Conservation (phyloP, 2,329 filamentous ascomycete species). For the Trichothecium roseum region DNA sequence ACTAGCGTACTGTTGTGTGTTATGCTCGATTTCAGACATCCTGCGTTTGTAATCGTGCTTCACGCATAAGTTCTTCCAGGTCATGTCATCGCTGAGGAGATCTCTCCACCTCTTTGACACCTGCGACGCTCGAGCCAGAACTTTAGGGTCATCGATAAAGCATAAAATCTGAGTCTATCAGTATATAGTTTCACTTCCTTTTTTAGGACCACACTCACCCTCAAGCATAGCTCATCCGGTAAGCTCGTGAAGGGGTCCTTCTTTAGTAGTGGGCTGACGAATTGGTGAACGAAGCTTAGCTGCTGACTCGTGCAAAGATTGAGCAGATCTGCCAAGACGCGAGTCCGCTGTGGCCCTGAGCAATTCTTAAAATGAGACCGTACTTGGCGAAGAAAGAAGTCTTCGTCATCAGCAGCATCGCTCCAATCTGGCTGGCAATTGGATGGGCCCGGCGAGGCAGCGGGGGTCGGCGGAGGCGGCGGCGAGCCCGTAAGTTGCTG, state of each 20-base stretch:
- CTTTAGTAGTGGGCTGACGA: constrained; percentile 87
- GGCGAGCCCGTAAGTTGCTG: constrained; percentile 49
- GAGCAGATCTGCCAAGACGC: constrained; percentile 76
- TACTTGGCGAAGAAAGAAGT: constrained; percentile 70
- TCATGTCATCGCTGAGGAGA: constrained; percentile 89
- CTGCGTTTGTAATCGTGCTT: constrained; percentile 78
- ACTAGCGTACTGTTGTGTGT: constrained; percentile 16
- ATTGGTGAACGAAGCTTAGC: constrained; percentile 90
- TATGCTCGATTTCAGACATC: constrained; percentile 38
- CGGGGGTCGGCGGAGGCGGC: constrained; percentile 54
- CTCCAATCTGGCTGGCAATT: constrained; percentile 62
- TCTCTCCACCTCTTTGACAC: constrained; percentile 95
- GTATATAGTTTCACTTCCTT: too few relatives aligned
- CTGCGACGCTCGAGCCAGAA: constrained; percentile 83
- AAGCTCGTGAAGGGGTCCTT: constrained; percentile 92
- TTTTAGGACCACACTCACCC: constrained; percentile 59
- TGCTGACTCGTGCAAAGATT: constrained; percentile 93
- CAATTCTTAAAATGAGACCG: constrained; percentile 71
- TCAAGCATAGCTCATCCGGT: constrained; percentile 84
- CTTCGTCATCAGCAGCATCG: constrained; percentile 68
- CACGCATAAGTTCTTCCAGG: constrained; percentile 94
- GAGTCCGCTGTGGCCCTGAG: constrained; percentile 64
- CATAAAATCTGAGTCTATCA: constrained; percentile 61
- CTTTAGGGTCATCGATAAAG: constrained; percentile 94
- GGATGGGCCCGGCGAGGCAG: constrained; percentile 53